Evolutionary conservation across 2,329 filamentous ascomycete species (phyloP), one percentile per base, ranked within the genome.

Genomic region (Trichocomaceae sp.): DNA sequence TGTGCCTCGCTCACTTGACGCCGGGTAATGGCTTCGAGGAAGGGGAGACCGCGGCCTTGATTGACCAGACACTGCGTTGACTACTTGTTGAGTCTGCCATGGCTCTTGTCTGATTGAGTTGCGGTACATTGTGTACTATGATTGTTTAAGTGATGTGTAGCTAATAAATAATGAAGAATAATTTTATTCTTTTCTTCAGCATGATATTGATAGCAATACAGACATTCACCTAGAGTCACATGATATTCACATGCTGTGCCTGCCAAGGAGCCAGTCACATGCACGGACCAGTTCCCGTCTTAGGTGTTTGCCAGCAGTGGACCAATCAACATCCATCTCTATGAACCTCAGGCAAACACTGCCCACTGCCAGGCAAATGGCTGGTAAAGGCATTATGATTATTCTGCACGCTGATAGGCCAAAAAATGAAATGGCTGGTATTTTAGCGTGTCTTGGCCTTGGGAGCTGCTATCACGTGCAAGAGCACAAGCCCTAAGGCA

Each of bases 21-120:
- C 50, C 41, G 41, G 49, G 39, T 23, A 10, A 20, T 42, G 15
- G 19, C 50, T 47, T 50, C 35, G 55, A 42, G 55, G 55, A 57
- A 54, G 55, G 55, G 37, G 50, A 44, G 46, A 15, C 55, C 55
- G 55, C 47, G 22, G 50, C 19, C 49, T 47, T 41, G 33, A 57
- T 58, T 45, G 42, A 51, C 57, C 50, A 42, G 51, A 52, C 50
- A 47, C 29, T 41, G 55, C 42, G 56, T 58, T n/a, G 60, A 33
- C 49, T 44, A 41, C 29, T 46, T 47, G 2, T 22, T 31, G n/a
- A 45, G 50, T 49, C 45, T 56, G 33, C 54, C 39, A 56, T 48
- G 54, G 50, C 54, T 23, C 46, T 37, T 56, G 54, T 45, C 54
- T 56, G 50, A 69, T 69, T 60, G 59, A 65, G 63, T 52, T 58